Base-by-base conservation (phyloP, 2,329 filamentous ascomycete species). In the Tolypocladium tropicale region DNA sequence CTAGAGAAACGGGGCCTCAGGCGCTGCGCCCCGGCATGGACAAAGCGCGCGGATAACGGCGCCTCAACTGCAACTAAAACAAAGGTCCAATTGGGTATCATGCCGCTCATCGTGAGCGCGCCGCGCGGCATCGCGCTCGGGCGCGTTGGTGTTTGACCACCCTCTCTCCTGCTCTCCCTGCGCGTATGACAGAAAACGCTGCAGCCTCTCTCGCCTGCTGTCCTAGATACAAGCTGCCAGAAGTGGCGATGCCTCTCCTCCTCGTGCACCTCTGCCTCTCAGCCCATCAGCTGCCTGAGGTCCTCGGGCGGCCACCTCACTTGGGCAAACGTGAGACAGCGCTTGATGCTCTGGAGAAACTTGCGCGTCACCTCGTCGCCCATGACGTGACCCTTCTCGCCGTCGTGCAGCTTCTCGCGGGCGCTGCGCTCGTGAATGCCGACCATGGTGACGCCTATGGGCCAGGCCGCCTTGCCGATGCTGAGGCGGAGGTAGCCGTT, bases 371-470 rank as follows among this genome's bases (percentile, higher is more conserved):
- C 85, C 74, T 99, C 94, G 68, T 97, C 94, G 57, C 91, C 93
- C 86, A 99, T 91, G 64, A 97, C 96, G 70, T 99, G 92, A 4
- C 93, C 94, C 66, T 91, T 87, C 67, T 87, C 84, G 57, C 86
- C 87, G 70, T 94, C 84, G 69, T 97, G 92, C 58, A 99, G 76
- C 74, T 99, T 99, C 74, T 99, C 94, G 60, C 94, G 83, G 23
- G 94, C 93, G 62, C 88, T 94, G 67, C 94, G 85, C 78, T 97
- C 94, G 81, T 99, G 94, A 65, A 99, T 99, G 78, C 94, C 94
- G 67, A 99, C 94, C 94, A 97, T 99, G 70, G 94, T 99, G 41
- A 99, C 94, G 73, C 94, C 94, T 67, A 99, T 99, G 28, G 94
- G 94, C 94, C 94, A 99, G 18, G 94, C 94, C 63, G 91, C 92